These are phyloP conservation scores for Elongisporangium senticosum DNA, from an alignment of 352 stramenopile genomes.

Conservation along the genomic window DNA sequence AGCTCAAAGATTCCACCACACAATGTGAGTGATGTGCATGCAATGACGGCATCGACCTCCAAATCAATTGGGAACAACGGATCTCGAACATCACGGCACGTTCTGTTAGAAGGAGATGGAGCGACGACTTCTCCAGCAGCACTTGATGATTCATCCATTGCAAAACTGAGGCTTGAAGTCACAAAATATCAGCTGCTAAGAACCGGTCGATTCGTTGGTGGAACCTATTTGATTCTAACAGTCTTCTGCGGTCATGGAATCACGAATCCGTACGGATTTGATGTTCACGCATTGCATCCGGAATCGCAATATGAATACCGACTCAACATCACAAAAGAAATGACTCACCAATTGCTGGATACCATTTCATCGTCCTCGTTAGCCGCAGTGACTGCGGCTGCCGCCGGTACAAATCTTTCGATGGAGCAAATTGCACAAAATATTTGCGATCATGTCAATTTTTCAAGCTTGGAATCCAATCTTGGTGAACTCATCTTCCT, in stretches of 20 bases:
- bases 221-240: conserved; percentile 58
- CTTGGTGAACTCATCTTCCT: conserved; percentile 52
- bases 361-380: conserved; percentile 46
- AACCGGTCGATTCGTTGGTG: conserved; percentile 54
- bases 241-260: conserved; percentile 64
- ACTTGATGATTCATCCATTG: not conserved
- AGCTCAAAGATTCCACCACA: not conserved
- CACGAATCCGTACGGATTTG: conserved; percentile 65
- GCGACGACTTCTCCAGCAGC: not conserved
- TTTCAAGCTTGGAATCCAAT: conserved; percentile 26
- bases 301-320: conserved; percentile 43
- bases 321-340: conserved; percentile 52
- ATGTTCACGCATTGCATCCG: conserved; percentile 48
- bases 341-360: conserved; percentile 55
- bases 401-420: conserved; percentile 59
- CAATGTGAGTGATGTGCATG: not conserved
- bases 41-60: not conserved
- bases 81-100: not conserved
- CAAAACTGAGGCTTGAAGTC: conserved; percentile 2
- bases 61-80: not conserved
- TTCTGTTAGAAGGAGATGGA: not conserved
- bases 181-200: conserved; percentile 61
- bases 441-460: conserved; percentile 59
- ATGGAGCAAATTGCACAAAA: conserved; percentile 61
- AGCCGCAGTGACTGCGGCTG: conserved; percentile 48